Evolutionary conservation across 225 moss, liverwort and hornwort genomes (phyloP).

Genomic region (Physcomitrellopsis africana): DNA sequence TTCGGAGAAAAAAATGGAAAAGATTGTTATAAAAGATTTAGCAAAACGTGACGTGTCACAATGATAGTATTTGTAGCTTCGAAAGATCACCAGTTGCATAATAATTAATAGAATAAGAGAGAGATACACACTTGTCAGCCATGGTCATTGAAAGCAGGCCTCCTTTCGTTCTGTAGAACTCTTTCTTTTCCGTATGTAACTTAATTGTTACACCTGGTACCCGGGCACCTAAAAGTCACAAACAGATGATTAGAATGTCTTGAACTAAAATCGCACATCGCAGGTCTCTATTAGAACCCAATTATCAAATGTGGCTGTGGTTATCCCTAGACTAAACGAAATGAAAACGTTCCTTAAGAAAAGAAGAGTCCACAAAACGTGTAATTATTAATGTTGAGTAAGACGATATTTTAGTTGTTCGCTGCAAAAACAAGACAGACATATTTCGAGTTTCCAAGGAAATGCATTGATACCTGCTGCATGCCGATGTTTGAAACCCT

Average conservation of each 20-base stretch:
- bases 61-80: background rate
- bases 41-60: background rate
- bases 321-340: background rate
- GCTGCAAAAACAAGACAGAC: background rate
- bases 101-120: slow-evolving; percentile 14
- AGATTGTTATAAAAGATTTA: too few relatives aligned
- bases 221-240: slow-evolving; percentile 61
- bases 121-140: slow-evolving; percentile 68
- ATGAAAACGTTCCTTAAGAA: too few relatives aligned
- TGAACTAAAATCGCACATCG: background rate
- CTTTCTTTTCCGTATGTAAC: slow-evolving; percentile 71
- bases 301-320: too few relatives aligned
- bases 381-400: too few relatives aligned
- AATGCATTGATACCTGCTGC: slow-evolving; percentile 62
- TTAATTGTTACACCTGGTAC: slow-evolving; percentile 69
- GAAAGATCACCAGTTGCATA: background rate
- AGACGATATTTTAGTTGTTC: background rate
- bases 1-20: too few relatives aligned
- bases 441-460: background rate
- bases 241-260: slow-evolving; percentile 9
- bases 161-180: slow-evolving; percentile 58
- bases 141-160: slow-evolving; percentile 60
- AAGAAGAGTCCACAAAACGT: too few relatives aligned
- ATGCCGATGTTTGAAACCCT: slow-evolving; percentile 77
- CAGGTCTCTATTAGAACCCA: background rate